Evolutionary conservation across 2,329 filamentous ascomycete genomes (phyloP).

Genomic region (Aspergillus oerlinghausenensis): DNA sequence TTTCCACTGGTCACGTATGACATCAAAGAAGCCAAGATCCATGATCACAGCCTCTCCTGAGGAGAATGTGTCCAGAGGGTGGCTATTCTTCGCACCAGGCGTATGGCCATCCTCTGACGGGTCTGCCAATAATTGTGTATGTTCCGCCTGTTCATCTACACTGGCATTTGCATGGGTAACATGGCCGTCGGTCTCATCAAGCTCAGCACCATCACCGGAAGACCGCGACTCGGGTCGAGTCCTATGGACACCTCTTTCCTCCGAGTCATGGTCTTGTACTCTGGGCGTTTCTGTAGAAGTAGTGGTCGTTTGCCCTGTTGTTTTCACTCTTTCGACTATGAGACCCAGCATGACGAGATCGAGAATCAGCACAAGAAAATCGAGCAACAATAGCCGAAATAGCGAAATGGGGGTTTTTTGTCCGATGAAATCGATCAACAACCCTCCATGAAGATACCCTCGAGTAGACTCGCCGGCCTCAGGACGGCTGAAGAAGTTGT

Average conservation of each 20-base stretch:
- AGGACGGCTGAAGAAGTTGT: slow-evolving; percentile 51
- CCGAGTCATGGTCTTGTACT: slow-evolving; percentile 54
- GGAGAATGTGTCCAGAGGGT: slow-evolving; percentile 36
- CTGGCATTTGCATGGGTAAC: slow-evolving; percentile 6
- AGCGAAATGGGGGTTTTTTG: slow-evolving; percentile 55
- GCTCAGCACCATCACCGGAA: slow-evolving; percentile 38
- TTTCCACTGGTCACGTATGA: slow-evolving; percentile 38
- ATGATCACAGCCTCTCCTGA: slow-evolving; percentile 36
- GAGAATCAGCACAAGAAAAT: slow-evolving; percentile 50
- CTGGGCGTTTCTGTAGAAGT: slow-evolving; percentile 18
- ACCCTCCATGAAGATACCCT: slow-evolving; percentile 57
- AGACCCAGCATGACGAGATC: slow-evolving; percentile 56
- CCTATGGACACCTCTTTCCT: slow-evolving; percentile 54
- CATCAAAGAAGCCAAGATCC: slow-evolving; percentile 32
- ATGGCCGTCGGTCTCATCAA: slow-evolving; percentile 30
- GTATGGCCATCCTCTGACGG: slow-evolving; percentile 21
- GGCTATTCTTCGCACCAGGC: slow-evolving; percentile 19
- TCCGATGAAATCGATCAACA: slow-evolving; percentile 62
- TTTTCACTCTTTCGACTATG: slow-evolving; percentile 48
- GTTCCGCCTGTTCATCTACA: slow-evolving; percentile 22
- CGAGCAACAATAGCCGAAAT: slow-evolving; percentile 49
- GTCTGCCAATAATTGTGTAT: slow-evolving; percentile 32
- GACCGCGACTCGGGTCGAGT: slow-evolving; percentile 32
- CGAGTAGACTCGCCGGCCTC: slow-evolving; percentile 48
- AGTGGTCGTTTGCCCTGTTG: slow-evolving; percentile 28